These are phyloP conservation scores for Penicillium desertorum DNA, from an alignment of 495 filamentous ascomycete species.

Conservation along the genomic window DNA sequence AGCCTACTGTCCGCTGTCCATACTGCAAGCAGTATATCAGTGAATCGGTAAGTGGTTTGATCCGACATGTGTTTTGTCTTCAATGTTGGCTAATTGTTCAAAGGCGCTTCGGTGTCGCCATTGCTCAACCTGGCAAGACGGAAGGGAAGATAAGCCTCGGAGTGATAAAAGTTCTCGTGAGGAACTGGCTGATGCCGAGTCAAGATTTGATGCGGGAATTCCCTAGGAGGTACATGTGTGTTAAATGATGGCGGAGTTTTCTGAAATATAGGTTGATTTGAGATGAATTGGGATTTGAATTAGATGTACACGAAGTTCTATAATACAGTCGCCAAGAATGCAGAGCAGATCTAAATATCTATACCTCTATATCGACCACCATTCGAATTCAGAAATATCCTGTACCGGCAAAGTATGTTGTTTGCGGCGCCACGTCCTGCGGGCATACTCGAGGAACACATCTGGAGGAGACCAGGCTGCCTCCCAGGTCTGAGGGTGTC, in stretches of 20 bases:
- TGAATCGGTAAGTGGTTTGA: conserved; percentile 52
- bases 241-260: neutral
- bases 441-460: conserved; percentile 18
- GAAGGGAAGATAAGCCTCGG: conserved; percentile 56
- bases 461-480: conserved; percentile 28
- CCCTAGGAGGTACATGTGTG: neutral
- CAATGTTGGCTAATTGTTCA: neutral
- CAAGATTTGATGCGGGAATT: neutral
- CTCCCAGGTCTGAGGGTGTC: conserved; percentile 31
- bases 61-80: neutral
- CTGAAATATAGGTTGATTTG: neutral
- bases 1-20: conserved; percentile 65
- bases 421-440: conserved; percentile 3
- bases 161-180: neutral
- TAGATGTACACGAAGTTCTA: conserved; percentile 6
- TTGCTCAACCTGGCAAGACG: conserved; percentile 77
- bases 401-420: neutral
- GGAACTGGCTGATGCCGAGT: neutral
- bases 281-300: neutral
- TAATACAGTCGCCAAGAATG: neutral
- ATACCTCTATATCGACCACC: conserved; percentile 8
- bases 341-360: neutral
- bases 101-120: conserved; percentile 66
- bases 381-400: conserved; percentile 8
- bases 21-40: conserved; percentile 70